Percentiles rank a stretch among this genome's conserved stretches.
Conservation (phyloP, 2,329 filamentous ascomycete genomes). For the Xylariaceae sp. region DNA sequence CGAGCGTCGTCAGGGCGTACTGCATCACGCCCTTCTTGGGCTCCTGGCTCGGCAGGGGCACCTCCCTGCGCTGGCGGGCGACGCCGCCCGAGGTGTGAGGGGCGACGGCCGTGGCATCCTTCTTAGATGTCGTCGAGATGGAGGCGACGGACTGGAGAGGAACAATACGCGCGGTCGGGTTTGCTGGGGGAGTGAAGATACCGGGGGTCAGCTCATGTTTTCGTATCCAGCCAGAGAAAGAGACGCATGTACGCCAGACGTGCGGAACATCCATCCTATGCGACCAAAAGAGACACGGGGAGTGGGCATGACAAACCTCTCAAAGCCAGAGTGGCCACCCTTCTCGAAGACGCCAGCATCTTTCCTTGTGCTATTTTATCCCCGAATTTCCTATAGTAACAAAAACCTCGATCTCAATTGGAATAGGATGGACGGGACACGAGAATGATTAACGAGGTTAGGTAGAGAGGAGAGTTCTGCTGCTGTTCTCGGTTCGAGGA, state of each 20-base stretch:
- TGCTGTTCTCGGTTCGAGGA: slow-evolving; percentile 10
- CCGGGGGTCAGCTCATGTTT: too few relatives aligned
- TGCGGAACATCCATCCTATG: background rate
- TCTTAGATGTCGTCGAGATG: slow-evolving; percentile 61
- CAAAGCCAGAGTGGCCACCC: slow-evolving; percentile 37
- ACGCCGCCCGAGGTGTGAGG: slow-evolving; percentile 51
- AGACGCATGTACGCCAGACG: too few relatives aligned
- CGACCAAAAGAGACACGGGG: background rate
- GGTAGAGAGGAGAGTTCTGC: background rate
- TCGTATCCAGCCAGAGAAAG: too few relatives aligned
- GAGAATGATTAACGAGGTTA: background rate
- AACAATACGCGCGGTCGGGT: slow-evolving; percentile 59
- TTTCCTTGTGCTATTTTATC: slow-evolving; percentile 8
- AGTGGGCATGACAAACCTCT: slow-evolving; percentile 30
- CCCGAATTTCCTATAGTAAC: background rate
- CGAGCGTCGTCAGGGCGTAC: slow-evolving; percentile 80
- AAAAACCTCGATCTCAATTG: background rate
- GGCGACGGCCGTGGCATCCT: slow-evolving; percentile 55
- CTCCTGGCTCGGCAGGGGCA: slow-evolving; percentile 72
- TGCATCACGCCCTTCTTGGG: slow-evolving; percentile 73
- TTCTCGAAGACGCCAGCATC: slow-evolving; percentile 39
- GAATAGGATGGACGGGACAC: background rate
- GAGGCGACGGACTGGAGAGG: slow-evolving; percentile 58
- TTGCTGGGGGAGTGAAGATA: slow-evolving; percentile 53
- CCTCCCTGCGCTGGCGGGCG: slow-evolving; percentile 59